Percentiles rank a stretch among this genome's conserved stretches.
Conservation (phyloP, 2,329 filamentous ascomycete species). For the Byssochlamys sp. region DNA sequence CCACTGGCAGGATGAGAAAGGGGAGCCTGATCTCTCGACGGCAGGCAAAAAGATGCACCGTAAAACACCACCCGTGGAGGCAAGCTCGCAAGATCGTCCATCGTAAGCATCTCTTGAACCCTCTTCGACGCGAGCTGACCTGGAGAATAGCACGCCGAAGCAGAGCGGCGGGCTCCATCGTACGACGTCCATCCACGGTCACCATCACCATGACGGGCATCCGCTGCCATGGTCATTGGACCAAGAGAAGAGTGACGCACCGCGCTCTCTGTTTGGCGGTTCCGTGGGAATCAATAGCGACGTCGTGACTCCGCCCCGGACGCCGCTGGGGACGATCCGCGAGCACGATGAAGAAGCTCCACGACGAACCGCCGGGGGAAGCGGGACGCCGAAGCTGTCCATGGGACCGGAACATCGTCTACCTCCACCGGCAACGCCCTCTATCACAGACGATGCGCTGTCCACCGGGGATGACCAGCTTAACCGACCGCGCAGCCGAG, state of each 20-base stretch:
- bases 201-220: constrained; percentile 15
- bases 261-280: constrained; percentile 26
- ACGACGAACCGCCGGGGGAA: constrained; percentile 18
- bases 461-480: neutral
- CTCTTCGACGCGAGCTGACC: constrained; percentile 22
- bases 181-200: constrained; percentile 29
- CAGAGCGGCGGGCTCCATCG: constrained; percentile 18
- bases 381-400: neutral
- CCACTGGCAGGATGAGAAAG: constrained; percentile 2
- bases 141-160: constrained; percentile 7
- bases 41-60: neutral
- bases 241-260: constrained; percentile 12
- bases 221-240: constrained; percentile 22
- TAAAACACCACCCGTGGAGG: neutral
- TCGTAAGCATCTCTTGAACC: neutral
- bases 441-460: neutral
- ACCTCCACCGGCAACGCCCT: neutral
- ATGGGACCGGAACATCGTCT: neutral
- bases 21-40: neutral
- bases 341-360: constrained; percentile 39
- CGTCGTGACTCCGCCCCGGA: constrained; percentile 25
- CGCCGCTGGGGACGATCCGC: constrained; percentile 43
- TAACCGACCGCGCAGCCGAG: neutral
- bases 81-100: constrained; percentile 16
- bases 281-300: constrained; percentile 18